Base-by-base conservation (phyloP, 768 basidiomycete genomes). In the Pulveroboletus ravenelii region DNA sequence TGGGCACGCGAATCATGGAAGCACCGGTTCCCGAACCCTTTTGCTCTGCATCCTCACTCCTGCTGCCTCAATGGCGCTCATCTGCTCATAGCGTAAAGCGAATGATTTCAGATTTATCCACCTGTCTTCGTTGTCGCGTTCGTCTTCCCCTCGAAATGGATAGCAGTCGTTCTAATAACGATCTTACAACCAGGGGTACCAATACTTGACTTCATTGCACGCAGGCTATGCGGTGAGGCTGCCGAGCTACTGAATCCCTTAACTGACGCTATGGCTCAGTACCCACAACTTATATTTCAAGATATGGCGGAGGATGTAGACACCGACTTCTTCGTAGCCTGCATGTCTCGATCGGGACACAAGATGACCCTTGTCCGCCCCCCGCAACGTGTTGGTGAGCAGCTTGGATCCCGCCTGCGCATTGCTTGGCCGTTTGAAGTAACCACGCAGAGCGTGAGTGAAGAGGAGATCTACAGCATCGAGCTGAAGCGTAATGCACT, bases 221-320 rank as follows among this genome's bases (percentile, higher is more conserved):
- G 74, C 77, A 7, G 78, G 77, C 31, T 76, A 76, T 52, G 56
- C 77, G 27, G 86, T 86, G 59, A 51, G 57, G 27, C 14, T 36
- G 12, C 39, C 52, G 67, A 66, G 13, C 23, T n/a, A 37, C 48
- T 25, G 27, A 41, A n/a, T 42, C 32, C 27, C 44, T 34, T 53
- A 13, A 51, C 61, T 57, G 38, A 56, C 41, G 20, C 30, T 9
- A 54, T 54, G 46, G 54, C 40, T 53, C 57, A 82, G 80, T 70
- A 76, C 35, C 82, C 85, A 41, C 81, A 82, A 20, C 74, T 88
- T n/a, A 71, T 89, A 42, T 90, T 89, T 62, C 76, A 78, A 54
- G 75, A 78, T 36, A 71, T 73, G 18, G 62, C 68, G 27, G 71
- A 74, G 9, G 81, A 86, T 58, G 55, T 51, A 20, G 64, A 72